phyloP scores from a whole-genome alignment of 257 asterid species.

The Primulina tabacum region DNA sequence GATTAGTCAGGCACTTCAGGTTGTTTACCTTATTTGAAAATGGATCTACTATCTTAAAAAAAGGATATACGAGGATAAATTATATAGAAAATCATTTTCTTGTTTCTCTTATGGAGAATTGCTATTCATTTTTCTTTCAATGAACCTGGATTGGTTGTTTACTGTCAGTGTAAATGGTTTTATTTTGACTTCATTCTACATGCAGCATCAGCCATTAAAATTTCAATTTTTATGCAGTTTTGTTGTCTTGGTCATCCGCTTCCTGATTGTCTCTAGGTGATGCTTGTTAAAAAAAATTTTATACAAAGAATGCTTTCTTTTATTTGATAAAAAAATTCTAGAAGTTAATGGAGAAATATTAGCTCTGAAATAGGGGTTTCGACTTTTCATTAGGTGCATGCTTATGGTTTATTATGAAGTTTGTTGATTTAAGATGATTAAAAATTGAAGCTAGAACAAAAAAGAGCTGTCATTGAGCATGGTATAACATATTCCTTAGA shows the following conservation, averaged over 20 bases:
- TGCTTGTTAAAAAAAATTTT: too few relatives aligned
- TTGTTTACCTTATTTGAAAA: conserved; percentile 29
- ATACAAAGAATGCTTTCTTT: neutral
- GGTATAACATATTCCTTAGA: neutral
- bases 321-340: too few relatives aligned
- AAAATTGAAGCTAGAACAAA: neutral
- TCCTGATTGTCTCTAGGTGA: neutral
- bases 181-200: neutral
- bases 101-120: neutral
- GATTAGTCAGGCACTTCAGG: conserved; percentile 81
- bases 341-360: neutral
- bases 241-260: conserved; percentile 5
- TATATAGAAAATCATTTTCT: conserved; percentile 2
- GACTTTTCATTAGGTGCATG: neutral
- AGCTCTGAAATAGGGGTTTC: neutral
- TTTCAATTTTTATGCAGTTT: conserved; percentile 6
- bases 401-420: neutral
- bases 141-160: conserved; percentile 10
- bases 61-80: conserved; percentile 18
- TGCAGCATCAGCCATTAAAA: neutral
- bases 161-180: neutral
- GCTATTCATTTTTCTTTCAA: neutral
- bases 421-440: neutral
- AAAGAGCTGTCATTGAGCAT: neutral
- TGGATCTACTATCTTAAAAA: conserved; percentile 13